These are phyloP conservation scores for Amanita thiersii DNA, from an alignment of 768 basidiomycete species.

Conservation along the genomic window DNA sequence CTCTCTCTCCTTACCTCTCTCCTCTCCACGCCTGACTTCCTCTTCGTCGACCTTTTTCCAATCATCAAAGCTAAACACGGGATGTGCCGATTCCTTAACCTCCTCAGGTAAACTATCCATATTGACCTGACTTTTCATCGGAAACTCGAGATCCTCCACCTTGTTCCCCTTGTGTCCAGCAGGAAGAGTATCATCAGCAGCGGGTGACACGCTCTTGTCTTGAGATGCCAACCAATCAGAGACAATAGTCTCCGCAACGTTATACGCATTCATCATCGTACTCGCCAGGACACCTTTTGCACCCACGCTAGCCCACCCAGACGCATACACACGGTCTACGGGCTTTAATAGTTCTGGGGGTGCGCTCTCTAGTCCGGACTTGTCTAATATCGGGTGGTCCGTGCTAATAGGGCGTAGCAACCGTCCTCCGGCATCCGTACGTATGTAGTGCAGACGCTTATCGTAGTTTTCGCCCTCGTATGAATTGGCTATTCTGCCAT, in stretches of 20 bases:
- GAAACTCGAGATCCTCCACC: conserved; percentile 10
- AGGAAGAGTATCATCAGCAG: conserved; percentile 8
- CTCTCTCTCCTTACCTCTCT: conserved; percentile 63
- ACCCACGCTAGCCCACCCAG: conserved; percentile 90
- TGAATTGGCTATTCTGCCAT: no score
- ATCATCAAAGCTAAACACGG: conserved; percentile 2
- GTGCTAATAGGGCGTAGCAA: no score
- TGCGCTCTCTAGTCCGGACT: conserved; percentile 15
- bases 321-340: conserved; percentile 83
- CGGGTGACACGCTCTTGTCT: conserved; percentile 6
- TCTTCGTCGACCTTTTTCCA: conserved; percentile 66
- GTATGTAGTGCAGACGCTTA: no score
- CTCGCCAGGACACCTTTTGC: conserved; percentile 87
- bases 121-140: background rate
- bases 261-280: conserved; percentile 91
- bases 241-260: conserved; percentile 64
- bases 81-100: background rate
- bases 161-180: conserved; percentile 9
- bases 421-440: no score
- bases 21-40: conserved; percentile 54
- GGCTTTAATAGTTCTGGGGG: background rate
- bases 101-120: background rate
- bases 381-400: no score
- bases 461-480: no score
- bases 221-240: conserved; percentile 50